Evolutionary conservation across 306 rosid genomes (phyloP), one percentile per base, ranked within the genome.

Genomic region (Quercus rubra): DNA sequence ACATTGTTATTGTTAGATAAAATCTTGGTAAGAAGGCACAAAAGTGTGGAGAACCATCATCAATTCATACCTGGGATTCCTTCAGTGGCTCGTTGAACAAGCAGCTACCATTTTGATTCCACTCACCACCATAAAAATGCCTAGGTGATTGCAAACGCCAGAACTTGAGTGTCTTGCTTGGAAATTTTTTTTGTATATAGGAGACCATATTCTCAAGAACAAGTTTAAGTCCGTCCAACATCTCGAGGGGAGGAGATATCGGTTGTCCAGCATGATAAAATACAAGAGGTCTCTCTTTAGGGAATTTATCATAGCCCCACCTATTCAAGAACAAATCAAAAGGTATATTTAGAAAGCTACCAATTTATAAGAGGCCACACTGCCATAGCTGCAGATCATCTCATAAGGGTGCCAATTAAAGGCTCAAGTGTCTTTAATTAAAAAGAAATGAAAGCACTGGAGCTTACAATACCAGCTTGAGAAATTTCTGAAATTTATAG

Each of bases 81-180:
- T 85, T 87, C 51, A 94, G 95, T 73, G 93, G 99, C 76, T 90
- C 89, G 83, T 81, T 84, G 80, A 91, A 91, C 89, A 90, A 73
- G 89, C 99, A 94, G 77, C 97, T 94, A 30, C 94, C 97, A 41
- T 94, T 94, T 85, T 91, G 97, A 84, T 94, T 94, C 98, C 97
- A 94, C 2, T 92, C 95, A 64, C 97, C 97, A 19, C 97, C 97
- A 69, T 88, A 80, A 77, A 94, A 94, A 81, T 94, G 97, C 82
- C 97, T 89, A 21, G 97, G 97, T 20, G 97, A 94, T 83, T 92
- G 94, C 71, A 88, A 87, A 64, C 97, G 93, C 97, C 98, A 94
- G 76, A 92, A 85, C 84, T 91, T 94, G 56, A 89, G 88, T 12
- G 93, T 87, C 74, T 81, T 87, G 51, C 61, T 23, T 21, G 93